phyloP scores from a whole-genome alignment of 805 yeast species.

The Candida michaelii region DNA sequence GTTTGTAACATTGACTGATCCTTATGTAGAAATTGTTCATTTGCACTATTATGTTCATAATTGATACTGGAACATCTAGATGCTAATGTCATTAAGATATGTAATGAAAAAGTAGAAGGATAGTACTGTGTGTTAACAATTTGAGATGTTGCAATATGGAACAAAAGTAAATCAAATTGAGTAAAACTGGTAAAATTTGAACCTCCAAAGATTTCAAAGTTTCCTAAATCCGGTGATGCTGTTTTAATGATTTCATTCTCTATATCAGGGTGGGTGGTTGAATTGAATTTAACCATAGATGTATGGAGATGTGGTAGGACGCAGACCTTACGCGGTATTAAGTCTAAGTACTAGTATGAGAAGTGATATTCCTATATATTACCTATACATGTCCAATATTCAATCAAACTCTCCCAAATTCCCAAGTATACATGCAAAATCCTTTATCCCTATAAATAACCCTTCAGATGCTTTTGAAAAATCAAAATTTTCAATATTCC shows the following conservation, averaged over 20 bases:
- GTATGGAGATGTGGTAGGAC: no score
- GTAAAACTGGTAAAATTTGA: slow-evolving; percentile 3
- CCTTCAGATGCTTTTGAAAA: slow-evolving; percentile 25
- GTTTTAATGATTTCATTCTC: slow-evolving; percentile 7
- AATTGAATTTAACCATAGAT: neutral
- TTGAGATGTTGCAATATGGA: slow-evolving; percentile 2
- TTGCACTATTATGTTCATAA: slow-evolving; percentile 17
- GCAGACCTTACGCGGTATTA: no score
- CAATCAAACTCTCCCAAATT: slow-evolving; percentile 37
- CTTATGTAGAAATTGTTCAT: slow-evolving; percentile 3
- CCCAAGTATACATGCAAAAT: slow-evolving; percentile 43
- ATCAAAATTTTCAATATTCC: slow-evolving; percentile 30
- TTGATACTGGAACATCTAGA: slow-evolving; percentile 26
- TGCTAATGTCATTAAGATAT: slow-evolving; percentile 31
- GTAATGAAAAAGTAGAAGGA: slow-evolving; percentile 4
- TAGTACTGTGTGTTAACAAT: neutral
- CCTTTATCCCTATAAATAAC: slow-evolving; percentile 32
- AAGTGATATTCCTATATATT: neutral
- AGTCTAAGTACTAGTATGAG: no score
- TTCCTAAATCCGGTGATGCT: slow-evolving; percentile 4
- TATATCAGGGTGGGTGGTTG: neutral
- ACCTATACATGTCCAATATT: no score
- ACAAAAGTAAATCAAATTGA: slow-evolving; percentile 13
- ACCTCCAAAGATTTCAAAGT: slow-evolving; percentile 6
- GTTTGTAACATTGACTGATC: slow-evolving; percentile 4